Percentiles rank a stretch among this genome's conserved stretches.
These are phyloP conservation scores for Solanum lycopersicoides DNA, from an alignment of 257 asterid species.

Conservation along the genomic window DNA sequence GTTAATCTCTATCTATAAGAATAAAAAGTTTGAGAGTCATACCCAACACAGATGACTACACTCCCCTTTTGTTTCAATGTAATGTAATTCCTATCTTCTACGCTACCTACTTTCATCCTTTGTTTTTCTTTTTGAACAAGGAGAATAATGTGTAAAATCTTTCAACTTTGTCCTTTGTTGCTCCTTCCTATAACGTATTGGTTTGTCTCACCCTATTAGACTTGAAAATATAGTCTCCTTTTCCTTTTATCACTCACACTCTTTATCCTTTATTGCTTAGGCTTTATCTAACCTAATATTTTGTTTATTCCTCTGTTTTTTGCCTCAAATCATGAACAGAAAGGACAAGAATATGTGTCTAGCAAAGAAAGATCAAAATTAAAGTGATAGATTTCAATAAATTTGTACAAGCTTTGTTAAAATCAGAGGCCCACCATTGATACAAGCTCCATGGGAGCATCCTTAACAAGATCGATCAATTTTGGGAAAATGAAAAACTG, in stretches of 20 bases:
- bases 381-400: neutral
- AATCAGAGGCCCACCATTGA: too few species aligned
- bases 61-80: neutral
- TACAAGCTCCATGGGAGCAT: too few species aligned
- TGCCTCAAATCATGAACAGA: neutral
- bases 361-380: neutral
- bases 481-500: too few species aligned
- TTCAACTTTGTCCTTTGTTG: neutral
- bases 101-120: neutral
- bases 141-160: neutral
- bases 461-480: too few species aligned
- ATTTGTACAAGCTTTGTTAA: neutral
- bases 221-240: neutral
- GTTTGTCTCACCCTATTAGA: neutral
- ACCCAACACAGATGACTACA: conserved; percentile 3
- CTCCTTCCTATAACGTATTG: conserved; percentile 4
- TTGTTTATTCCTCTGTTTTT: neutral
- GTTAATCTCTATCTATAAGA: neutral
- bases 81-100: conserved; percentile 1
- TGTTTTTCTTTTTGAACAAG: neutral
- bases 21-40: conserved; percentile 8
- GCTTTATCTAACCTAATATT: neutral
- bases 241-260: neutral
- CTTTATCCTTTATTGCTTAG: neutral
- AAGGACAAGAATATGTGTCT: neutral